Evolutionary conservation across 2,329 filamentous ascomycete genomes (phyloP), one percentile per base, ranked within the genome.

Genomic region (Neofusicoccum umdonicola): DNA sequence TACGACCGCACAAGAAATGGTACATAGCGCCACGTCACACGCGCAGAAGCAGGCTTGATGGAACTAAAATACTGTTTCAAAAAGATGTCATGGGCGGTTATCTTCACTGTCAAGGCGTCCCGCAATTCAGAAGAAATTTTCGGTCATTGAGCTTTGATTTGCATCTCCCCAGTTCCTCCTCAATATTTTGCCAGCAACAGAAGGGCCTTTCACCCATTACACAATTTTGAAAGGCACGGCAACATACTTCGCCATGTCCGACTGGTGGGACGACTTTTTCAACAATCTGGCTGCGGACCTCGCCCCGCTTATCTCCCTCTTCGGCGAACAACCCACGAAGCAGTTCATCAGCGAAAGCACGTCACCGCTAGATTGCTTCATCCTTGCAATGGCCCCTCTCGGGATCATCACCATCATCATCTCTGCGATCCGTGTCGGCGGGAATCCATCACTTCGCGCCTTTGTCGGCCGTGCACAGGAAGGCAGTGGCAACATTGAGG

Each of bases 401-500:
- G 78, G 79, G 1, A 75, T 81, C 15, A 65, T 80, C 13, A 80
- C 79, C 0, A 71, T 73, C 1, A 65, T 80, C 0, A 68, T 72
- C 41, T 66, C 66, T 2, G 70, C 71, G 1, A 71, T 72, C 13
- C 65, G 70, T 65, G 13, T 77, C 2, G 62, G 67, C 62, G 75
- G 71, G 4, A 66, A 45, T 2, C 45, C 71, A 0, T 74, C 69
- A 1, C 68, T 79, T 1, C 70, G 74, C 7, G 74, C 78, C 12
- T 72, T 80, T 19, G 69, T 81, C n/a, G 78, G 79, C 0, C 63
- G 77, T 48, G 72, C 76, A 0, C 71, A 76, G 48, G 78, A 80
- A 66, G 72, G 70, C 2, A 63, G 66, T 0, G 74, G 72, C 0
- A 66, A 60, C 0, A 72, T 69, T 0, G 78, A 81, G 51, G 27